Conservation (phyloP, 1,284 basidiomycete species). For the Ceratobasidium sp. region DNA sequence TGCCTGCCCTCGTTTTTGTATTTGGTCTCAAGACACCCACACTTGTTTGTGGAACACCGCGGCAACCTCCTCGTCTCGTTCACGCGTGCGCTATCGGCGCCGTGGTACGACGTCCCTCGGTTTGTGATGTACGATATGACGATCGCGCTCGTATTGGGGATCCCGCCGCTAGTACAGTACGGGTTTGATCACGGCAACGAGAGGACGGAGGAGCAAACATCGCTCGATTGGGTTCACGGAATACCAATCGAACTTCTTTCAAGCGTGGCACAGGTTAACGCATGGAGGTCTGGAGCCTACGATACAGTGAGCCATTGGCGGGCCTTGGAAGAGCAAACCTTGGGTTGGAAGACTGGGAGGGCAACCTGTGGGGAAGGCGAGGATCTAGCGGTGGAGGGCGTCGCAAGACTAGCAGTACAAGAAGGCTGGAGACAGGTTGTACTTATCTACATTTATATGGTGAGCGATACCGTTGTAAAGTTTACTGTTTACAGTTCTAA, state of each 20-base stretch:
- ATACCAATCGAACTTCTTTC: not conserved
- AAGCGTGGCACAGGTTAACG: constrained; percentile 5
- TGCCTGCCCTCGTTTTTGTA: constrained; percentile 3
- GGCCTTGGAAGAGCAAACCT: not conserved
- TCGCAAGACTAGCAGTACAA: constrained; percentile 8
- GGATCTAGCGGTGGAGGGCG: not conserved
- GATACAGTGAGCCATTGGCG: not conserved
- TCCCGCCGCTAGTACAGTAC: constrained; percentile 17
- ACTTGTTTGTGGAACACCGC: not conserved
- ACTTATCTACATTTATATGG: constrained; percentile 31
- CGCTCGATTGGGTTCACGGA: constrained; percentile 22
- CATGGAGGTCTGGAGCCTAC: constrained; percentile 10
- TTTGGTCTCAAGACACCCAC: not conserved
- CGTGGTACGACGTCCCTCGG: constrained; percentile 6
- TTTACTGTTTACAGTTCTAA: not conserved
- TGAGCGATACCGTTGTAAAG: not conserved
- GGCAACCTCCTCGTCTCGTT: constrained; percentile 4
- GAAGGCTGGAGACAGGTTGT: constrained; percentile 26
- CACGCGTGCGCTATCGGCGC: not conserved
- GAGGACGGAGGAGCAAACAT: not conserved
- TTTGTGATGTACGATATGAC: constrained; percentile 16
- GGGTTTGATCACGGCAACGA: not conserved
- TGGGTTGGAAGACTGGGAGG: constrained; percentile 5
- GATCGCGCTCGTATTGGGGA: not conserved
- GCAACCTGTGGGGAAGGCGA: not conserved